Evolutionary conservation across 352 stramenopile species (phyloP).

Genomic region (Halophytophthora batemanensis): DNA sequence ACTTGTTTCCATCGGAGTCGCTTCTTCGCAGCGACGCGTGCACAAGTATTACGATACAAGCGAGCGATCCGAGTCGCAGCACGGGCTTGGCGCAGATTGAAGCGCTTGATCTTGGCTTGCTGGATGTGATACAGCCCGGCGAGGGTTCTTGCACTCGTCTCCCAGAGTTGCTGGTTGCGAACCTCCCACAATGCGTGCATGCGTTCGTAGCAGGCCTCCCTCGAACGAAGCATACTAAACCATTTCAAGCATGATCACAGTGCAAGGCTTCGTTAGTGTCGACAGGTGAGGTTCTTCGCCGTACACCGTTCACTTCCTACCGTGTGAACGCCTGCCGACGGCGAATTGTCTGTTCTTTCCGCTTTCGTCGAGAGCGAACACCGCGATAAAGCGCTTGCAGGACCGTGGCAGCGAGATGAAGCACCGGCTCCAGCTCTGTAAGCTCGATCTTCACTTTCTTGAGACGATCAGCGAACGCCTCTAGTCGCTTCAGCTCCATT

Average conservation of each 20-base stretch:
- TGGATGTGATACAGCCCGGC: slow-evolving; percentile 32
- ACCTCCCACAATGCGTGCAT: slow-evolving; percentile 30
- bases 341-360: slow-evolving; percentile 2
- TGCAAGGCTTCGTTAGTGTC: too few relatives aligned
- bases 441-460: slow-evolving; percentile 13
- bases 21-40: slow-evolving; percentile 26
- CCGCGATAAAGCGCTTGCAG: slow-evolving; percentile 34
- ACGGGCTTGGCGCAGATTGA: slow-evolving; percentile 17
- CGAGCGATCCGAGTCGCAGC: slow-evolving; percentile 24
- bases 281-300: too few relatives aligned
- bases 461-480: slow-evolving; percentile 4
- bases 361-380: slow-evolving; percentile 11
- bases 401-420: slow-evolving; percentile 21
- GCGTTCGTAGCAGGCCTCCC: slow-evolving; percentile 36
- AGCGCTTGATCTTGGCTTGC: slow-evolving; percentile 21
- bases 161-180: slow-evolving; percentile 18
- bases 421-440: slow-evolving; percentile 15
- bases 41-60: slow-evolving; percentile 17
- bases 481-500: slow-evolving; percentile 26
- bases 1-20: slow-evolving; percentile 14
- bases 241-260: too few relatives aligned
- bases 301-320: slow-evolving; percentile 2
- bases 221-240: slow-evolving; percentile 33
- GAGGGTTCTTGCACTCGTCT: slow-evolving; percentile 20
- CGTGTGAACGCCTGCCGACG: slow-evolving; percentile 10